Percentiles rank a stretch among this genome's conserved stretches.
These are phyloP conservation scores for Rhodotorula taiwanensis DNA, from an alignment of 768 basidiomycete genomes.

Conservation along the genomic window DNA sequence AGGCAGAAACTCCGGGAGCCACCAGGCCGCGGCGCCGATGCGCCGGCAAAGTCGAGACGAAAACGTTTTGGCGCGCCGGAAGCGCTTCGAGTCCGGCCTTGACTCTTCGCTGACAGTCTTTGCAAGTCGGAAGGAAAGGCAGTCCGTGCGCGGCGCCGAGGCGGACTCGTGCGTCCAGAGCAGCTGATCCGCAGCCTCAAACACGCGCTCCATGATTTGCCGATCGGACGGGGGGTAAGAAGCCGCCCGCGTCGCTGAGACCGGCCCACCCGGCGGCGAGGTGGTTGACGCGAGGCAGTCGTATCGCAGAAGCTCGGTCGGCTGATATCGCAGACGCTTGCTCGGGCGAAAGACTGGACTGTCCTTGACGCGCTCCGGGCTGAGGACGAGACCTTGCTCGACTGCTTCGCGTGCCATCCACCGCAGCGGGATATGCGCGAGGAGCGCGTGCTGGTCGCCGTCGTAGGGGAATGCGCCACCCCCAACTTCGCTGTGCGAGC, in stretches of 20 bases:
- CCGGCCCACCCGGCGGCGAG: too few species aligned
- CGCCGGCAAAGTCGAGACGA: background rate
- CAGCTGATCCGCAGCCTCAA: constrained; percentile 1
- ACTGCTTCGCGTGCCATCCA: constrained; percentile 63
- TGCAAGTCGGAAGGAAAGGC: constrained; percentile 8
- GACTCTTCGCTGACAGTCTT: background rate
- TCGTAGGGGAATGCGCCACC: constrained; percentile 61
- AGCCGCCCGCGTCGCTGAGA: background rate
- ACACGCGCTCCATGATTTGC: background rate
- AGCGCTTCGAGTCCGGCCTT: background rate
- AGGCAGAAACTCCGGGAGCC: constrained; percentile 15
- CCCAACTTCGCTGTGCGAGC: constrained; percentile 63
- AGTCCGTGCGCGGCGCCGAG: constrained; percentile 4
- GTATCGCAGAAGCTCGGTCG: too few species aligned
- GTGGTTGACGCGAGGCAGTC: too few species aligned
- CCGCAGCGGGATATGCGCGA: constrained; percentile 61
- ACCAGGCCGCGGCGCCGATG: constrained; percentile 7
- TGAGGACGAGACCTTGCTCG: constrained; percentile 11
- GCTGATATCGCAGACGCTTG: too few species aligned
- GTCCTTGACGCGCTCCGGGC: background rate
- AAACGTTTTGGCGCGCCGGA: background rate
- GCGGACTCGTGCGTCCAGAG: constrained; percentile 10
- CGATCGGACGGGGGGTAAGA: background rate
- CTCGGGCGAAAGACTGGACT: background rate
- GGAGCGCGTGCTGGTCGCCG: constrained; percentile 48